phyloP scores from a whole-genome alignment of 768 basidiomycete species.

The Fomitopsis pulvina region DNA sequence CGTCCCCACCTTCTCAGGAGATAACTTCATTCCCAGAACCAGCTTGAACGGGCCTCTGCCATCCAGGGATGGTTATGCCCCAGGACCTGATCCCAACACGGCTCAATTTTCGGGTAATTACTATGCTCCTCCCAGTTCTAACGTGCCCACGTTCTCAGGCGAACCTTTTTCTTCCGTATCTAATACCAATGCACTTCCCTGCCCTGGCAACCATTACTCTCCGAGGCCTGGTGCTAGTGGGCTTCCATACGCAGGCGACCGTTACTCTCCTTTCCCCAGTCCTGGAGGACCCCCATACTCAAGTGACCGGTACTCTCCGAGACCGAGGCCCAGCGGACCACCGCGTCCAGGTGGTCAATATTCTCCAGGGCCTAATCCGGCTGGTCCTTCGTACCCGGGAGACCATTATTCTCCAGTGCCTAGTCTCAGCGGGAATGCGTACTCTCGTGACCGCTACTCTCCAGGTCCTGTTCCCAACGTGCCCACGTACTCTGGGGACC shows the following conservation, averaged over 20 bases:
- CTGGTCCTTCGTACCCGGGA: neutral
- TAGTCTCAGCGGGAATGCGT: neutral
- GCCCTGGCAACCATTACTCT: no score
- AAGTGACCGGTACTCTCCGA: neutral
- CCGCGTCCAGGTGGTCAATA: neutral
- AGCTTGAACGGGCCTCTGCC: neutral
- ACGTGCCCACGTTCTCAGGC: neutral
- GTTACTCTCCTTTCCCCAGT: neutral
- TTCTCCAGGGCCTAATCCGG: neutral
- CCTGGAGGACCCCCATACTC: neutral
- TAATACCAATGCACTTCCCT: no score
- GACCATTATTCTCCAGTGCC: neutral
- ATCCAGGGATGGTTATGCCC: neutral
- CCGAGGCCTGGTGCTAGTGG: no score
- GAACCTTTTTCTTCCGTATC: neutral
- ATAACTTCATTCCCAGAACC: neutral
- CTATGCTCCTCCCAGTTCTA: neutral
- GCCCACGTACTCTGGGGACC: slow-evolving; percentile 2
- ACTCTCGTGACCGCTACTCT: neutral
- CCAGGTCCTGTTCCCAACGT: slow-evolving; percentile 2
- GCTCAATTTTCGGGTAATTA: no score
- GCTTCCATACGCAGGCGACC: no score
- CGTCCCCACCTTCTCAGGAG: no score
- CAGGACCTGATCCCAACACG: no score
- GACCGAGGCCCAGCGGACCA: neutral